Conservation (phyloP, 148 eudicot genomes). For the Nepenthes mirabilis region DNA sequence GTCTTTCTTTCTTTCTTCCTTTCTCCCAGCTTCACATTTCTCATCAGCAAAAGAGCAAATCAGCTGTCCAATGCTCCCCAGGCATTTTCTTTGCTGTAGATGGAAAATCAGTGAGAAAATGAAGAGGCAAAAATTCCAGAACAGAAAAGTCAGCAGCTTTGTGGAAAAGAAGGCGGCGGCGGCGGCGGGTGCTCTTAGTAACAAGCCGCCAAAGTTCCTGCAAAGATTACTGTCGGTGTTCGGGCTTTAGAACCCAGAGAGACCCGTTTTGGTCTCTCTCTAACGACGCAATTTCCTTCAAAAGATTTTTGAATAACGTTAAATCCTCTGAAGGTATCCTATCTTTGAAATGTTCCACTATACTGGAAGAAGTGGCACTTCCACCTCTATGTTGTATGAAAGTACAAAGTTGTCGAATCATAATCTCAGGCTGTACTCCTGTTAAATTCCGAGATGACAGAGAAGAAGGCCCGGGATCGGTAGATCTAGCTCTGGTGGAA, state of each 20-base stretch:
- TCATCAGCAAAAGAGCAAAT: too few species aligned
- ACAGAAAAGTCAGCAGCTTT: too few species aligned
- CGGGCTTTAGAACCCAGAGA: constrained; percentile 78
- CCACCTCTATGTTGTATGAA: constrained; percentile 76
- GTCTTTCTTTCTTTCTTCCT: too few species aligned
- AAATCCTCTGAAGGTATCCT: constrained; percentile 72
- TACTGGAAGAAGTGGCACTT: constrained; percentile 44
- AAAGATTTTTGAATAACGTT: constrained; percentile 81
- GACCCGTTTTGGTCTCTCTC: constrained; percentile 58
- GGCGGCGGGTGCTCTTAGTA: too few species aligned
- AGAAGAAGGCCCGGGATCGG: constrained; percentile 18
- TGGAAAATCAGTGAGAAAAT: too few species aligned
- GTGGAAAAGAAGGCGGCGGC: too few species aligned
- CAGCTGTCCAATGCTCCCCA: too few species aligned
- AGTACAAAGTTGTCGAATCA: constrained; percentile 78
- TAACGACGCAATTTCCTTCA: constrained; percentile 77
- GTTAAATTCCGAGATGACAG: constrained; percentile 28
- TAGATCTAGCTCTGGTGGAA: constrained; percentile 13
- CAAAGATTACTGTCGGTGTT: constrained; percentile 22
- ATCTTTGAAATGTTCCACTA: constrained; percentile 69
- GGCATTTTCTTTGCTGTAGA: too few species aligned
- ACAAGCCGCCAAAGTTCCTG: too few species aligned
- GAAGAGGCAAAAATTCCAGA: too few species aligned
- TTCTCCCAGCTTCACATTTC: too few species aligned
- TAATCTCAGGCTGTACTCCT: constrained; percentile 62